Conservation (phyloP, 345 rosid species). For the Jatropha curcas region DNA sequence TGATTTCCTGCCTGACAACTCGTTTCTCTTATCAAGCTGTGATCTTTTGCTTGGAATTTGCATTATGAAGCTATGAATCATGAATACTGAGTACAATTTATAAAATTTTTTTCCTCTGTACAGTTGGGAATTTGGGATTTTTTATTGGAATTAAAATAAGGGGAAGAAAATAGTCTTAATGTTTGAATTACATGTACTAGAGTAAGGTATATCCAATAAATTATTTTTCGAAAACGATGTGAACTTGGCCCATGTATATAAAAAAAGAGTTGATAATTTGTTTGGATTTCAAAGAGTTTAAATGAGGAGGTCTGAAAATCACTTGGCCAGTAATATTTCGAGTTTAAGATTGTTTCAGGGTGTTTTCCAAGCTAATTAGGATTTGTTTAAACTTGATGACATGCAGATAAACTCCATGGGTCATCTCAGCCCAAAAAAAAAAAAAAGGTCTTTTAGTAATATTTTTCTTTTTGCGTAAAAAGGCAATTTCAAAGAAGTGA, state of each 20-base stretch:
- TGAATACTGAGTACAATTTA: no score
- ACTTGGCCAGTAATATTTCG: not conserved
- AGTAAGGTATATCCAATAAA: not conserved
- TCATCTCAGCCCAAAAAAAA: no score
- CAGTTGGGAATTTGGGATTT: not conserved
- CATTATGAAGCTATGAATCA: no score
- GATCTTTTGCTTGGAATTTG: not conserved
- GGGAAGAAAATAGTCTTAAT: not conserved
- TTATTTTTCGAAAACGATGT: not conserved
- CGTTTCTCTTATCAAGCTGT: slow-evolving; percentile 1
- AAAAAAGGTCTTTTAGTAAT: no score
- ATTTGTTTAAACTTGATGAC: not conserved
- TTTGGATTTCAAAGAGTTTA: not conserved
- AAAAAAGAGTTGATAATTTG: not conserved
- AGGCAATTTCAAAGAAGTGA: no score
- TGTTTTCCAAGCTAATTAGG: not conserved
- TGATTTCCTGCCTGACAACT: not conserved
- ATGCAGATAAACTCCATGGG: not conserved
- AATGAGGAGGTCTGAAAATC: not conserved
- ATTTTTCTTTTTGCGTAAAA: no score
- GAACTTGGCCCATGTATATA: not conserved
- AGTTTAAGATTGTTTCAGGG: not conserved
- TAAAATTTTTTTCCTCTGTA: not conserved
- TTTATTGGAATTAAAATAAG: not conserved
- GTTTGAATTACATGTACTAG: not conserved